phyloP scores from a whole-genome alignment of 1,284 basidiomycete genomes.

The Trichosporon inkin region DNA sequence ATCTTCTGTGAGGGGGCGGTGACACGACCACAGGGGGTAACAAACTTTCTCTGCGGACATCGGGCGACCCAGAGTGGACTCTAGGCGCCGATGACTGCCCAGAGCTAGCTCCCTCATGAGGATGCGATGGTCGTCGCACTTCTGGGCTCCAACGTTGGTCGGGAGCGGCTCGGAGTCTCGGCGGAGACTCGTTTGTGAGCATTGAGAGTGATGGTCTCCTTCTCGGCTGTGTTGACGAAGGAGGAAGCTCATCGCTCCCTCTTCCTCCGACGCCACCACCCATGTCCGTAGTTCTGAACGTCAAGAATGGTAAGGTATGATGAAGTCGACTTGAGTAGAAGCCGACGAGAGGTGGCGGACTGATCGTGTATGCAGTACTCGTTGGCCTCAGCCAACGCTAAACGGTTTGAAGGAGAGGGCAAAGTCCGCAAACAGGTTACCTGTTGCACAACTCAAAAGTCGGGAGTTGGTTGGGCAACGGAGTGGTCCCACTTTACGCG shows the following conservation, averaged over 20 bases:
- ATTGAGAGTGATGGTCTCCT: background rate
- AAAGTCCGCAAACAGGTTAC: too few species aligned
- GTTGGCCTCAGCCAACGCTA: background rate
- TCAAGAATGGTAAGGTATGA: background rate
- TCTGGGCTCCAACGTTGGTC: slow-evolving; percentile 1
- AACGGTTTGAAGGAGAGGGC: too few species aligned
- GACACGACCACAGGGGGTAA: background rate
- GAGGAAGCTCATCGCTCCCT: slow-evolving; percentile 1
- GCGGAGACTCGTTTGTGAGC: background rate
- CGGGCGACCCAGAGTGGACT: background rate
- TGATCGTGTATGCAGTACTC: slow-evolving; percentile 7
- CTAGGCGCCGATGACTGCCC: background rate
- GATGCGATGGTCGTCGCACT: background rate
- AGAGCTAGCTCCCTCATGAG: background rate
- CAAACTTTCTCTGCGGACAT: background rate
- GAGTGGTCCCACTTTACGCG: too few species aligned
- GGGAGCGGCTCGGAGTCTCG: background rate
- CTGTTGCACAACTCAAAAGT: too few species aligned
- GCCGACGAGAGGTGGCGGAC: slow-evolving; percentile 1
- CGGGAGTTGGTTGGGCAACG: too few species aligned
- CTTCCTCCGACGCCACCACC: slow-evolving; percentile 7
- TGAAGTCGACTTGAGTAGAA: slow-evolving; percentile 4
- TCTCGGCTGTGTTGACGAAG: background rate
- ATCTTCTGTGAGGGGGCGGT: background rate
- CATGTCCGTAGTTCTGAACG: background rate